Conservation (phyloP, 345 rosid genomes). For the Lagerstroemia speciosa region DNA sequence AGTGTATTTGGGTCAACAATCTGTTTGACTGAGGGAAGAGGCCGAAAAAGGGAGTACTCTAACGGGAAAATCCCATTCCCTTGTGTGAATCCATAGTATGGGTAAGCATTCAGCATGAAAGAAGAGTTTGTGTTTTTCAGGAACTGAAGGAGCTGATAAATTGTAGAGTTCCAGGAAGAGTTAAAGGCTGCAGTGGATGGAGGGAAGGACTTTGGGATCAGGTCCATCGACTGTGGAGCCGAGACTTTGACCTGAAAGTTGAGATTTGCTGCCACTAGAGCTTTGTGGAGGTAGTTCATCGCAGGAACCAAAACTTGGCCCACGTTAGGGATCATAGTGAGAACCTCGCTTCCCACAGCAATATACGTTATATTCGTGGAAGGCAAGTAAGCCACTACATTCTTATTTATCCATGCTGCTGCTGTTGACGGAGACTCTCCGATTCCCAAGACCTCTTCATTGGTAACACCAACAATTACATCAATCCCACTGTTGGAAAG, state of each 20-base stretch:
- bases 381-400: conserved; percentile 74
- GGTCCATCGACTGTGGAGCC: conserved; percentile 69
- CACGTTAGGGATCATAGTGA: conserved; percentile 59
- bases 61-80: conserved; percentile 86
- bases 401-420: conserved; percentile 79
- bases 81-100: conserved; percentile 75
- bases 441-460: conserved; percentile 68
- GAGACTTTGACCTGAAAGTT: conserved; percentile 76
- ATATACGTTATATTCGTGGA: conserved; percentile 85
- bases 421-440: conserved; percentile 76
- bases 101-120: conserved; percentile 93
- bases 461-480: conserved; percentile 74
- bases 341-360: conserved; percentile 94
- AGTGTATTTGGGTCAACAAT: conserved; percentile 98
- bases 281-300: conserved; percentile 78
- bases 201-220: conserved; percentile 84
- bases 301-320: conserved; percentile 69
- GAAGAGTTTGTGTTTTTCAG: conserved; percentile 74
- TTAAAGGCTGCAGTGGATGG: conserved; percentile 82
- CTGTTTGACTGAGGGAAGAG: conserved; percentile 74
- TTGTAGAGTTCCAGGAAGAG: conserved; percentile 65
- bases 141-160: conserved; percentile 85
- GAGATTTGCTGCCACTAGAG: conserved; percentile 77
- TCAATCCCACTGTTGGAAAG: conserved; percentile 73
- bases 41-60: conserved; percentile 73